Base-by-base conservation (phyloP, 495 filamentous ascomycete species). In the Neurospora sp. region DNA sequence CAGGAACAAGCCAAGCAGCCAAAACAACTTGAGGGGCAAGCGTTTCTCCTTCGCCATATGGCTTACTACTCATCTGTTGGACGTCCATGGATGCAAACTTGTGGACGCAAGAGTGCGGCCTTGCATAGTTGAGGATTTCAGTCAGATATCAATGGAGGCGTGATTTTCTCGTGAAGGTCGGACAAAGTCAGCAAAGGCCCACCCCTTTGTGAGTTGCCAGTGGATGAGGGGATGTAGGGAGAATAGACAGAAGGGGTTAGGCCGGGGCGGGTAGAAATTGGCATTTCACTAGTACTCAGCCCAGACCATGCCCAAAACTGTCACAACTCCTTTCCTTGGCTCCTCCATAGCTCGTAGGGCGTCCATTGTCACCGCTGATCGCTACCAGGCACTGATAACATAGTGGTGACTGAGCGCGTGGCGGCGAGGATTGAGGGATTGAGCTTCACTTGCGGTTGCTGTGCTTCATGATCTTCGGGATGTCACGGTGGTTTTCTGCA, bases 1-100 rank as follows among this genome's bases (percentile, higher is more conserved):
- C 49, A 9, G 79, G 77, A 12, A 75, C 70, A 6, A 80, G 46
- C 44, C 44, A 66, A 14, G 44, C 46, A n/a, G 71, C 69, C 20
- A 77, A 5, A 23, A 80, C 44, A 44, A 80, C 12, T 66, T 4
- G 54, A 66, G 54, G 54, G 54, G 3, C 54, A 66, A 66, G 6
- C 14, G 23, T 66, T 9, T 66, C 54, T 18, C 54, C 54, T 37
- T 62, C 12, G 6, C 54, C 54, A 66, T 31, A 35, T 18, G 27
- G 27, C 27, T 31, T 35, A 3, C 12, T 35, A 3, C 12, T 18
- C 49, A 60, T 31, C 5, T 54, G 46, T 14, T 23, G 20, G 54
- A 66, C 54, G 27, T 35, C 54, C 54, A 35, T 66, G 27, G 54
- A 66, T 35, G 23, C 6, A 18, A 35, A 66, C 14, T 18, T 37